Base-by-base conservation (phyloP, 345 rosid genomes). In the Carallia pectinifolia region DNA sequence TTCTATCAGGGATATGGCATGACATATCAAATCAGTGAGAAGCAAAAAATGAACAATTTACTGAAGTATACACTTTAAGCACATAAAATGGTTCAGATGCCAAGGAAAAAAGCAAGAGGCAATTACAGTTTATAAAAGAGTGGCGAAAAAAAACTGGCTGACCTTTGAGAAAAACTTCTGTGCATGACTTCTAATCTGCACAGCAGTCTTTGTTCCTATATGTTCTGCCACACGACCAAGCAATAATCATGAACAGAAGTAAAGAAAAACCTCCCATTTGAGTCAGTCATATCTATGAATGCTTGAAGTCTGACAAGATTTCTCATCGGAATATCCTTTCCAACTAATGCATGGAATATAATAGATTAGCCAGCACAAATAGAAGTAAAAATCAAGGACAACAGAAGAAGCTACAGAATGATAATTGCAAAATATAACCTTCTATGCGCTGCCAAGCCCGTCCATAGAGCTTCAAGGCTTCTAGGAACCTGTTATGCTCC, bases 401-500 rank as follows among this genome's bases (percentile, higher is more conserved):
- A 12, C 50, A 56, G 31, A 56, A 56, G 23, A 30, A 56, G 29
- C 31, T 10, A 56, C 23, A 13, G 27, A 23, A 70, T 37, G 52
- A 30, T 19, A 7, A 40, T 31, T 76, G 62, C 23, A 81, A 68
- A 62, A 13, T 69, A 67, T 69, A 72, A 93, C 98, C 98, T 93
- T 93, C 98, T 6, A 93, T 90, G 48, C 92, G 89, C 81, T 94
- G 98, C 98, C 98, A 94, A 74, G 98, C 96, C 65, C 98, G 79
- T 73, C 98, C 98, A 78, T 94, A 79, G 76, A 94, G 97, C 90
- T 87, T 87, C 81, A 94, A 81, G 80, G 98, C 98, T 75, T 94
- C 98, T 5, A 91, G 84, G 79, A 94, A 94, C 85, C 95, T 85
- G 73, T 87, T 85, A 74, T 94, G 98, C 79, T 94, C 98, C 80